Percentiles rank a stretch among this genome's conserved stretches.
phyloP scores from a whole-genome alignment of 176 grass and related monocot genomes.

The Tuctoria greenei region DNA sequence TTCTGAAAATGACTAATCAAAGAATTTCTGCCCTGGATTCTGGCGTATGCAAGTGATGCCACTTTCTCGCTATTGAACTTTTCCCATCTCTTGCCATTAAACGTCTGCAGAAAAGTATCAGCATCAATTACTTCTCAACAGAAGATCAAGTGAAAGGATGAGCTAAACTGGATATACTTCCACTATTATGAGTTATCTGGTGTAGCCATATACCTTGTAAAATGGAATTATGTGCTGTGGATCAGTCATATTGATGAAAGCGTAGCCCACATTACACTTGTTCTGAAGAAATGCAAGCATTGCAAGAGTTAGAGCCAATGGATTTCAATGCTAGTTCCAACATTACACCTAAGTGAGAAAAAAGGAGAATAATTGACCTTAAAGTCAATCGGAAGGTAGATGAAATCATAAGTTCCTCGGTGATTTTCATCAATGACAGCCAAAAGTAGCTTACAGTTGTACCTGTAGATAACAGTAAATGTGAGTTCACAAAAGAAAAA shows the following conservation, averaged over 20 bases:
- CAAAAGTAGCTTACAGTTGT: constrained; percentile 87
- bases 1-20: constrained; percentile 92
- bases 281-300: constrained; percentile 63
- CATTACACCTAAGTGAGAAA: neutral
- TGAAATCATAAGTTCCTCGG: constrained; percentile 94
- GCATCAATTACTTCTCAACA: constrained; percentile 10
- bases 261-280: constrained; percentile 96
- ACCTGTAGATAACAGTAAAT: constrained; percentile 51
- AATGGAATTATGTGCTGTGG: constrained; percentile 85
- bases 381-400: constrained; percentile 98
- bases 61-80: constrained; percentile 98
- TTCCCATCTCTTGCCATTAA: constrained; percentile 95
- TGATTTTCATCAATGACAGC: constrained; percentile 93
- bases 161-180: neutral
- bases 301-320: constrained; percentile 29
- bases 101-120: constrained; percentile 54
- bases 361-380: constrained; percentile 54
- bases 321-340: neutral
- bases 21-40: constrained; percentile 85
- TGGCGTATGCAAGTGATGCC: constrained; percentile 86
- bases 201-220: constrained; percentile 65
- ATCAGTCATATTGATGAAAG: constrained; percentile 97
- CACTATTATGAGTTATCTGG: neutral
- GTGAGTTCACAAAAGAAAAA: constrained; percentile 13
- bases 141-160: neutral